Evolutionary conservation across 805 yeast genomes (phyloP).

Genomic region (Candida jianshihensis): DNA sequence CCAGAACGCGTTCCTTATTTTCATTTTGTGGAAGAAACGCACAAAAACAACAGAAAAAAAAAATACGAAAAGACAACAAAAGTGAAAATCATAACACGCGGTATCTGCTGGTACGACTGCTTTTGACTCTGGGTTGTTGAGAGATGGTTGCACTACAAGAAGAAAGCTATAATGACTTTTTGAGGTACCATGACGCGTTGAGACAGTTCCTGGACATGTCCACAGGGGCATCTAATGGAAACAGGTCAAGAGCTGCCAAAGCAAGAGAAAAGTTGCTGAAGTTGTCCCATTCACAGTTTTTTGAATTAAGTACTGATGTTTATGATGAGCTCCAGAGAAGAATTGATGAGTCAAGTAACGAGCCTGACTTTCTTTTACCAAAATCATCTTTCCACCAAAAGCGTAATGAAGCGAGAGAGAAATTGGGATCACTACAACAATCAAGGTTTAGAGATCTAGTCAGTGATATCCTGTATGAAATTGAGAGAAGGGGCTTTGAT

Average conservation of each 20-base stretch:
- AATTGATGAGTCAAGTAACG: constrained; percentile 47
- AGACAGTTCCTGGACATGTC: constrained; percentile 21
- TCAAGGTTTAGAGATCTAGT: constrained; percentile 84
- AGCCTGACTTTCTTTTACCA: constrained; percentile 62
- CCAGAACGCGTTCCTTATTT: too few relatives aligned
- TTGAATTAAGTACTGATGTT: constrained; percentile 89
- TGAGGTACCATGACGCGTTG: constrained; percentile 17
- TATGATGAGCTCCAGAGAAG: constrained; percentile 88
- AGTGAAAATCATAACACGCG: neutral
- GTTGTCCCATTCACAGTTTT: constrained; percentile 74
- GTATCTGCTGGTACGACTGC: neutral
- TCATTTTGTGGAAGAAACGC: too few relatives aligned
- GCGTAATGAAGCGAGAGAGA: constrained; percentile 92
- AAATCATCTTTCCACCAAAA: constrained; percentile 78
- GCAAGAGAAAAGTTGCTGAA: constrained; percentile 83
- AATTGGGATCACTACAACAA: constrained; percentile 77
- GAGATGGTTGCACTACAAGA: constrained; percentile 14
- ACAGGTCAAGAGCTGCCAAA: constrained; percentile 53
- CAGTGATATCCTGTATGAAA: constrained; percentile 81
- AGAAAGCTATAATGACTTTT: constrained; percentile 11
- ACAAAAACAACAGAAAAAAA: neutral
- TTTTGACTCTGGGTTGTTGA: neutral
- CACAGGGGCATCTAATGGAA: constrained; percentile 16
- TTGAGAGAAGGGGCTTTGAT: constrained; percentile 66
- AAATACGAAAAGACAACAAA: neutral